phyloP scores from a whole-genome alignment of 495 filamentous ascomycete genomes.

The Neurospora sp. region DNA sequence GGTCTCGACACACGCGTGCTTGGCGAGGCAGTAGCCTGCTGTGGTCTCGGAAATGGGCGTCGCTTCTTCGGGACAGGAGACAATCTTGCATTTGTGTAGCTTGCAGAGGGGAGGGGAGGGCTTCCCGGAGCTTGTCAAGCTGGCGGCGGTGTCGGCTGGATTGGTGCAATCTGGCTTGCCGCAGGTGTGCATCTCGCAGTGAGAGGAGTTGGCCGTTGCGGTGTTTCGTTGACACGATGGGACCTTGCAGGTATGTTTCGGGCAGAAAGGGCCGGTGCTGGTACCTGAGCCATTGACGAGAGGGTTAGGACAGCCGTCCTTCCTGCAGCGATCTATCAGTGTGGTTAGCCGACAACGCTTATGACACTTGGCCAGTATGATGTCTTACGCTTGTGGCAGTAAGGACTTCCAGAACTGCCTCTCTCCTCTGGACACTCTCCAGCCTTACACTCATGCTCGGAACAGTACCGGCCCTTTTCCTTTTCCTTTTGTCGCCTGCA shows the following conservation, averaged over 20 bases:
- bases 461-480: not conserved
- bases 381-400: not conserved
- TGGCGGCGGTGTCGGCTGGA: not conserved
- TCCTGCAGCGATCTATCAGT: not conserved
- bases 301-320: not conserved
- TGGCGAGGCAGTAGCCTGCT: not conserved
- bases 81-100: not conserved
- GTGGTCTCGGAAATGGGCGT: not conserved
- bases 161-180: not conserved
- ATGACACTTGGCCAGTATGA: too few species aligned
- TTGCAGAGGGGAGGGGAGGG: not conserved
- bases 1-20: not conserved
- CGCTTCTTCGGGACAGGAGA: not conserved
- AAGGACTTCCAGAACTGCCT: not conserved
- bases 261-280: not conserved
- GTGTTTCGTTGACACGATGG: not conserved
- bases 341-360: not conserved
- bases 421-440: not conserved
- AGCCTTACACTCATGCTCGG: not conserved
- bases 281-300: not conserved
- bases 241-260: not conserved
- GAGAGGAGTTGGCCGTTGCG: not conserved
- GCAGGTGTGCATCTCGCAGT: not conserved
- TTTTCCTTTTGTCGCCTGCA: not conserved
- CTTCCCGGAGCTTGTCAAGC: not conserved